phyloP scores from a whole-genome alignment of 306 rosid genomes.

The Lathyrus sativus region DNA sequence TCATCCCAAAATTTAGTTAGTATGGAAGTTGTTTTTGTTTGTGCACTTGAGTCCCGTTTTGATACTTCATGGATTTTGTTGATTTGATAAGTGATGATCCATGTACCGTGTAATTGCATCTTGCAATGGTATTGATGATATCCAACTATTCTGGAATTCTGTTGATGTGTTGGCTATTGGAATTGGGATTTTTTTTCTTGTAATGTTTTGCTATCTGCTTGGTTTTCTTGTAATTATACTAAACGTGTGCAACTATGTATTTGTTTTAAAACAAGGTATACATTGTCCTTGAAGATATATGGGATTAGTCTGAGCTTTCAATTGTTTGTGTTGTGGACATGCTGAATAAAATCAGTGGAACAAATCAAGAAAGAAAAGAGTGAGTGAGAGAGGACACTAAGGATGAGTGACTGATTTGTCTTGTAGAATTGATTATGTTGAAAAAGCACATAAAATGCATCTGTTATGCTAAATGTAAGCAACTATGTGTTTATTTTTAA shows the following conservation, averaged over 20 bases:
- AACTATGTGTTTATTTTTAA: neutral
- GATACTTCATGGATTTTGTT: neutral
- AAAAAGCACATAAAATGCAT: neutral
- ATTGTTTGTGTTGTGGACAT: neutral
- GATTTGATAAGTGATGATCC: conserved; percentile 9
- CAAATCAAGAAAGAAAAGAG: neutral
- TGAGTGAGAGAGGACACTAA: neutral
- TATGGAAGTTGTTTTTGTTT: neutral
- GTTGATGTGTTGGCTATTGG: neutral
- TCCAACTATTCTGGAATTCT: neutral
- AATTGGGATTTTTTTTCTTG: neutral
- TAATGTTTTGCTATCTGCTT: conserved; percentile 5
- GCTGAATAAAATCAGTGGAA: neutral
- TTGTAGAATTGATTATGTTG: neutral
- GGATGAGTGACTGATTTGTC: conserved; percentile 4
- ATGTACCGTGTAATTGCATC: neutral
- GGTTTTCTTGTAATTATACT: neutral
- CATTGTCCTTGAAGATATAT: conserved; percentile 18
- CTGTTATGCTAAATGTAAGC: neutral
- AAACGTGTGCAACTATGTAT: neutral
- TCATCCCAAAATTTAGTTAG: neutral
- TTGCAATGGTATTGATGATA: neutral
- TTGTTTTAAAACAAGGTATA: neutral
- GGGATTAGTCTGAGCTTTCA: neutral
- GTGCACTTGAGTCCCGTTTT: neutral